phyloP scores from a whole-genome alignment of 306 rosid genomes.

The Pyrus bretschneideri region DNA sequence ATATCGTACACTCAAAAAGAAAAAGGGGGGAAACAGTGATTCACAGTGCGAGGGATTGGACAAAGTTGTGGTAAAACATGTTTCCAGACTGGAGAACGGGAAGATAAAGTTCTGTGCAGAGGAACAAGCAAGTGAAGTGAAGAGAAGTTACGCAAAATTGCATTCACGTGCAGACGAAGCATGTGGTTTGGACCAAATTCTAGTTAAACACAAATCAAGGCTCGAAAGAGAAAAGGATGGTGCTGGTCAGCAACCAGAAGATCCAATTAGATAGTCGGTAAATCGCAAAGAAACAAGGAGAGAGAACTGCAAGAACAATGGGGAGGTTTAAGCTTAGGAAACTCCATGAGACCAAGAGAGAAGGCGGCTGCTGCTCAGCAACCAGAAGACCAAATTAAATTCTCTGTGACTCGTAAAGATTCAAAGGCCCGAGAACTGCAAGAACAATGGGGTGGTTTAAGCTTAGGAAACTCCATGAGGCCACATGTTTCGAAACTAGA shows the following conservation, averaged over 20 bases:
- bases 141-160: conserved; percentile 27
- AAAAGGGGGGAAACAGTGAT: conserved; percentile 23
- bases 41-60: conserved; percentile 65
- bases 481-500: conserved; percentile 72
- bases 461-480: conserved; percentile 77
- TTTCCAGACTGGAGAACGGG: conserved; percentile 76
- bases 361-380: conserved; percentile 35
- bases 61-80: conserved; percentile 66
- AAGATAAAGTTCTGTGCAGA: conserved; percentile 37
- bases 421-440: conserved; percentile 78
- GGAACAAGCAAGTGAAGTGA: conserved; percentile 31
- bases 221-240: conserved; percentile 69
- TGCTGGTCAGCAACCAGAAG: conserved; percentile 50
- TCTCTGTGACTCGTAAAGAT: conserved; percentile 43
- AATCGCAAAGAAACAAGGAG: conserved; percentile 67
- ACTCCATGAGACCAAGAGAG: conserved; percentile 51
- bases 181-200: conserved; percentile 54
- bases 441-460: conserved; percentile 79
- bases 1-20: conserved; percentile 28
- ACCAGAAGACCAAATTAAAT: conserved; percentile 36
- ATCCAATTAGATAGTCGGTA: conserved; percentile 26
- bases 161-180: conserved; percentile 24
- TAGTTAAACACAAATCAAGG: conserved; percentile 64
- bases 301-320: conserved; percentile 75
- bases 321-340: conserved; percentile 84